phyloP scores from a whole-genome alignment of 306 rosid species.

The Erythrophleum fordii region DNA sequence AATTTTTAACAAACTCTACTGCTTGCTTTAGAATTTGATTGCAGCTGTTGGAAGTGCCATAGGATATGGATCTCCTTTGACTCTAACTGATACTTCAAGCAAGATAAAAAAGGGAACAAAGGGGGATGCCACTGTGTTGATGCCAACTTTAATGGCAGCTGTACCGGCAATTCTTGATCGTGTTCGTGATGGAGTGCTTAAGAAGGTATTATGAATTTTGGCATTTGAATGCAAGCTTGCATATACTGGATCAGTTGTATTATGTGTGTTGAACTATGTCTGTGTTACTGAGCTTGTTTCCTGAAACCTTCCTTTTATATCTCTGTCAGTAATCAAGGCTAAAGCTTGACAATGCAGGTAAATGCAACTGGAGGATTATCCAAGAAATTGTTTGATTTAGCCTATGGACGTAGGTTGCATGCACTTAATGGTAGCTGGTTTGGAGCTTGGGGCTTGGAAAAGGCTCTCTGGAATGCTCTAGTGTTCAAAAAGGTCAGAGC shows the following conservation, averaged over 20 bases:
- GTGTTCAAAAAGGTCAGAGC: constrained; percentile 90
- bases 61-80: constrained; percentile 95
- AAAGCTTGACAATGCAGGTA: constrained; percentile 60
- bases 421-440: constrained; percentile 94
- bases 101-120: constrained; percentile 85
- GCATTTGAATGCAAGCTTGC: constrained; percentile 19
- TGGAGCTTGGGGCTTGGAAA: constrained; percentile 96
- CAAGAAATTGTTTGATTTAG: constrained; percentile 82
- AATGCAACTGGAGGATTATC: constrained; percentile 81
- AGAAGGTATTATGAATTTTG: constrained; percentile 68
- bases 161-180: constrained; percentile 99
- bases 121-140: constrained; percentile 79
- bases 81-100: constrained; percentile 95
- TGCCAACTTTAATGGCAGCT: constrained; percentile 91
- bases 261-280: no score
- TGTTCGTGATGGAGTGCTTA: constrained; percentile 90
- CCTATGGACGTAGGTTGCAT: constrained; percentile 82
- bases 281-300: constrained; percentile 16
- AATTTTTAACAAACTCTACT: constrained; percentile 23
- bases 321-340: constrained; percentile 22
- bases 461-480: constrained; percentile 72
- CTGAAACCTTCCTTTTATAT: constrained; percentile 20
- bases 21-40: constrained; percentile 64
- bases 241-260: constrained; percentile 12
- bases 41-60: constrained; percentile 87